Percentiles rank a stretch among this genome's conserved stretches.
Evolutionary conservation across 2,329 filamentous ascomycete genomes (phyloP).

Genomic region (Pseudopithomyces maydicus): DNA sequence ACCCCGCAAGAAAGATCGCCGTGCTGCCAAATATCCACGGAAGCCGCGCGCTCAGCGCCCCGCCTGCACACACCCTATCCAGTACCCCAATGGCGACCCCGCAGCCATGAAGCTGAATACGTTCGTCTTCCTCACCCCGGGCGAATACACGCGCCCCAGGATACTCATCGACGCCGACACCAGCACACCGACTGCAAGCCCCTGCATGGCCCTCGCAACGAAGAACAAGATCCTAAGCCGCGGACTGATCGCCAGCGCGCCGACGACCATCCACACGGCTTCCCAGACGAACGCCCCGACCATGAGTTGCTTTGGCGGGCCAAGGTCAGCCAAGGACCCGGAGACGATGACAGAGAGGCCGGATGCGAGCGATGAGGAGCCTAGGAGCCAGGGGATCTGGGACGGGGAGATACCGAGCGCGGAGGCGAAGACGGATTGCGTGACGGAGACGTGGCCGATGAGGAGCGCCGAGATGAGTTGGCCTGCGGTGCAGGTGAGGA

Average conservation of each 20-base stretch:
- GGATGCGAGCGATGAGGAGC: neutral
- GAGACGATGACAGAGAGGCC: neutral
- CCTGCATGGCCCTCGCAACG: neutral
- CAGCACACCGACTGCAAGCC: neutral
- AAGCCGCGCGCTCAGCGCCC: neutral
- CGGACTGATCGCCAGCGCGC: neutral
- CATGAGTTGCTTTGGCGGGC: neutral
- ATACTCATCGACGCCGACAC: neutral
- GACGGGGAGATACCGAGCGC: neutral
- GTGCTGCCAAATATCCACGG: neutral
- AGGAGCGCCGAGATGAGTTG: neutral
- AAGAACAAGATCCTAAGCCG: neutral
- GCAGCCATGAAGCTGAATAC: neutral
- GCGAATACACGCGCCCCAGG: neutral
- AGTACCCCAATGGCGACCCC: neutral
- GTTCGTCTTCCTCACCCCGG: neutral
- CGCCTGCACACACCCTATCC: neutral
- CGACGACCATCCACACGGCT: neutral
- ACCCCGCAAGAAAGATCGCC: neutral
- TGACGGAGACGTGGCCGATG: neutral
- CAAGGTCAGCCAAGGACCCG: neutral
- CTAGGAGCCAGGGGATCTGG: neutral
- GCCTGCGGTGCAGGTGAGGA: neutral
- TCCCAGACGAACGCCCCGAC: neutral
- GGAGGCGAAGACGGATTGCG: neutral